phyloP scores from a whole-genome alignment of 108 stramenopile genomes.

The Cyclotella atomus region DNA sequence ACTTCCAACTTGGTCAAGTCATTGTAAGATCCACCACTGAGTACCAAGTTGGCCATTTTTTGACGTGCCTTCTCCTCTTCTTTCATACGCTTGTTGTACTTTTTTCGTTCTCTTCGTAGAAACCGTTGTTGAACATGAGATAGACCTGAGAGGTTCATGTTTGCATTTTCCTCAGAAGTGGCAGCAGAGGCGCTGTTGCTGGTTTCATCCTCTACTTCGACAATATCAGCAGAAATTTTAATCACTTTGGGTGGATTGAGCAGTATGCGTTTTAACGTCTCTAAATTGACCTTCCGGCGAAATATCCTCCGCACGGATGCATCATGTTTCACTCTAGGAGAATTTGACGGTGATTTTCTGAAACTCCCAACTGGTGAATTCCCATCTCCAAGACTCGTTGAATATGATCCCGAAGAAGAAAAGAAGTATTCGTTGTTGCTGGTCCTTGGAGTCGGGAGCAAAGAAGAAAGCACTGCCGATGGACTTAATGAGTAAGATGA shows the following conservation, averaged over 20 bases:
- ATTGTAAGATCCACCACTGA: slow-evolving; percentile 7
- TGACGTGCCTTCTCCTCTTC: slow-evolving; percentile 25
- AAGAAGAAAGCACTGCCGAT: neutral
- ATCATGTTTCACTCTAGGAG: neutral
- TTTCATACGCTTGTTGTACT: neutral
- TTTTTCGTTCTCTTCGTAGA: slow-evolving; percentile 11
- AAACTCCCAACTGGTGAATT: neutral
- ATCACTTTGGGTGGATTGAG: slow-evolving; percentile 16
- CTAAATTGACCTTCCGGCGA: slow-evolving; percentile 22
- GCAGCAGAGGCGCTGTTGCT: neutral
- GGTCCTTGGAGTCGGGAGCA: neutral
- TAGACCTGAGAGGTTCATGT: neutral
- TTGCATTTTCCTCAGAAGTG: neutral
- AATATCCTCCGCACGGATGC: slow-evolving; percentile 25
- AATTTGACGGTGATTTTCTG: neutral
- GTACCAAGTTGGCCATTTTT: slow-evolving; percentile 19
- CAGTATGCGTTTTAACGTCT: slow-evolving; percentile 21
- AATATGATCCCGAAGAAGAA: neutral
- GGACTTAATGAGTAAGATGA: neutral
- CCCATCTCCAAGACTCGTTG: too few species aligned
- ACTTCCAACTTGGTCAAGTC: neutral
- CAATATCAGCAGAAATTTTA: slow-evolving; percentile 14
- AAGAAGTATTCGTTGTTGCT: neutral
- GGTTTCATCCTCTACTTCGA: neutral
- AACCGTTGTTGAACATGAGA: slow-evolving; percentile 6